phyloP scores from a whole-genome alignment of 495 filamentous ascomycete genomes.

The Podospora didyma region DNA sequence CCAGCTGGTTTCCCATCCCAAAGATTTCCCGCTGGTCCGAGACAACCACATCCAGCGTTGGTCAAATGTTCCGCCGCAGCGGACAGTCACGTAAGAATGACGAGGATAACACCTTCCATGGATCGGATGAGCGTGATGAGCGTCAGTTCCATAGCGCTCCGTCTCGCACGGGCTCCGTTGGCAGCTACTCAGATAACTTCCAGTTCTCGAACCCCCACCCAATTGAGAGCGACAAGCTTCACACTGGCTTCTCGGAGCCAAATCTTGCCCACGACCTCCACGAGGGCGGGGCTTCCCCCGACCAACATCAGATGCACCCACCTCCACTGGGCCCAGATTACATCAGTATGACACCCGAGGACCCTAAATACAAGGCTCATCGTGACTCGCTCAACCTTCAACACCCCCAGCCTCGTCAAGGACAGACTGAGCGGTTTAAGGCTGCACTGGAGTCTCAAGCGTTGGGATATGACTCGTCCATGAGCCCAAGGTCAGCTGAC shows the following conservation, averaged over 20 bases:
- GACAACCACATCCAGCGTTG: constrained; percentile 73
- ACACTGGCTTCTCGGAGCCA: constrained; percentile 58
- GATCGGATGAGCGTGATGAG: constrained; percentile 2
- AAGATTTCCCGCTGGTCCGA: constrained; percentile 97
- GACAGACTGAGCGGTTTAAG: constrained; percentile 78
- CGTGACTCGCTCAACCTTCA: constrained; percentile 84
- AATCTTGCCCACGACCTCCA: constrained; percentile 25
- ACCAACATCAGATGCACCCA: constrained; percentile 22
- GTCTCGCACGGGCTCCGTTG: constrained; percentile 70
- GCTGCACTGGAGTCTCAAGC: constrained; percentile 76
- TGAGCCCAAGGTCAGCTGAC: constrained; percentile 66
- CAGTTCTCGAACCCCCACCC: constrained; percentile 62
- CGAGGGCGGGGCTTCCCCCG: constrained; percentile 10
- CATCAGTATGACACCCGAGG: constrained; percentile 59
- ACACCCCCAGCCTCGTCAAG: constrained; percentile 85
- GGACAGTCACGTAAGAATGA: constrained; percentile 44
- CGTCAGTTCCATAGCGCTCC: constrained; percentile 26
- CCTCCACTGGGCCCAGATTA: constrained; percentile 27
- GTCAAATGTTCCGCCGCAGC: constrained; percentile 48
- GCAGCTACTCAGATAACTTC: constrained; percentile 57
- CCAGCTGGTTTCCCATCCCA: constrained; percentile 84
- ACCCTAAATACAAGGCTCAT: constrained; percentile 87
- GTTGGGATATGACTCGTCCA: constrained; percentile 60
- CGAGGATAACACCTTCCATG: constrained; percentile 31
- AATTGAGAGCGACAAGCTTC: constrained; percentile 56